phyloP scores from a whole-genome alignment of 768 basidiomycete species.

The Russula earlei region DNA sequence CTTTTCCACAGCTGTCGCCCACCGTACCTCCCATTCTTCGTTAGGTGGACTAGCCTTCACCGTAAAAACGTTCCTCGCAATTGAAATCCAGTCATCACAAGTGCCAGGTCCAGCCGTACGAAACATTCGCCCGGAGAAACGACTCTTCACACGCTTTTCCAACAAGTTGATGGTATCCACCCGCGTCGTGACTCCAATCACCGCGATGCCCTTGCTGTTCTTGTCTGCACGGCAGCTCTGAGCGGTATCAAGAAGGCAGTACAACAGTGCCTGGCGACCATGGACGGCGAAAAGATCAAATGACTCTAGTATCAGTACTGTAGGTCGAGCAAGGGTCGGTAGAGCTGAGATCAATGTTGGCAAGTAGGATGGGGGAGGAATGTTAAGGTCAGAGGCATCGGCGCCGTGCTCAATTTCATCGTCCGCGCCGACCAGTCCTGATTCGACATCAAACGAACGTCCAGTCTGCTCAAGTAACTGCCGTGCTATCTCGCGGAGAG shows the following conservation, averaged over 20 bases:
- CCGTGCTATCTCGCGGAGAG: slow-evolving; percentile 85
- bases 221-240: slow-evolving; percentile 67
- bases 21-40: slow-evolving; percentile 53
- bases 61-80: slow-evolving; percentile 41
- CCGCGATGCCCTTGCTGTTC: slow-evolving; percentile 60
- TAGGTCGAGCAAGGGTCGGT: slow-evolving; percentile 70
- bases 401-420: slow-evolving; percentile 43
- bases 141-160: slow-evolving; percentile 95
- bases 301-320: slow-evolving; percentile 77
- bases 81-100: slow-evolving; percentile 39
- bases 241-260: slow-evolving; percentile 90
- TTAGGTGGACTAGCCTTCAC: slow-evolving; percentile 23
- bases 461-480: slow-evolving; percentile 77
- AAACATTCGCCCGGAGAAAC: slow-evolving; percentile 89
- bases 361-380: slow-evolving; percentile 58
- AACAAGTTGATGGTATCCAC: slow-evolving; percentile 82
- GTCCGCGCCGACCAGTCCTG: slow-evolving; percentile 25
- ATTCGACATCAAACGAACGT: slow-evolving; percentile 33
- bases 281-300: slow-evolving; percentile 93
- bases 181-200: slow-evolving; percentile 80
- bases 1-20: slow-evolving; percentile 47
- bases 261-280: slow-evolving; percentile 85
- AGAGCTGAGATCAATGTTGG: slow-evolving; percentile 67
- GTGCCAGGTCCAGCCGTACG: slow-evolving; percentile 56
- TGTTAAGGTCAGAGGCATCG: slow-evolving; percentile 22